Percentiles rank a stretch among this genome's conserved stretches.
Conservation (phyloP, 2,329 filamentous ascomycete genomes). For the Sarocladium kiliense region DNA sequence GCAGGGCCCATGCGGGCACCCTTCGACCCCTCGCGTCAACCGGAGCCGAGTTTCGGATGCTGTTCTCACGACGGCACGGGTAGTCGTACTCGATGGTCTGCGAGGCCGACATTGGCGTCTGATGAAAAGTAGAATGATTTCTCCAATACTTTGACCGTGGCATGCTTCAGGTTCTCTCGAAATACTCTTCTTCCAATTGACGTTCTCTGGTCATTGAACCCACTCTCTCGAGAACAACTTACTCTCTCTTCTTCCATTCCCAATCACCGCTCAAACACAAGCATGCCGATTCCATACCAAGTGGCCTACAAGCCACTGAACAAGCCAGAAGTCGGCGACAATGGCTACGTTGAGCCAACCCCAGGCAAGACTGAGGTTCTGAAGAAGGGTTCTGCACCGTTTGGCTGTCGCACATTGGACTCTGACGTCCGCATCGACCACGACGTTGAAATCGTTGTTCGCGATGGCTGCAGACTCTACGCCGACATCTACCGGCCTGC, state of each 20-base stretch:
- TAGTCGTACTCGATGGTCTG: background rate
- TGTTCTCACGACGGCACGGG: background rate
- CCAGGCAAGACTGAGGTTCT: background rate
- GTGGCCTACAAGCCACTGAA: conserved; percentile 2
- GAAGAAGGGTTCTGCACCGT: background rate
- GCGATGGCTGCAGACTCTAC: background rate
- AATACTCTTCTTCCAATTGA: no score
- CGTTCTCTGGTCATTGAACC: background rate
- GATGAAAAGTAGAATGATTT: background rate
- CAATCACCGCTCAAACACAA: background rate
- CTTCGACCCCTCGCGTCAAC: no score
- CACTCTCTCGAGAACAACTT: no score
- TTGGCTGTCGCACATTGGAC: background rate
- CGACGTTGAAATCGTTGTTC: background rate
- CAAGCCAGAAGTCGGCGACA: background rate
- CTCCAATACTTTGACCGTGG: background rate
- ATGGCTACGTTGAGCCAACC: background rate
- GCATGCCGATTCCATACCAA: background rate
- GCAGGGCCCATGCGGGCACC: no score
- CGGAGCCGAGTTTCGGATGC: background rate
- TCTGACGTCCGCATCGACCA: background rate
- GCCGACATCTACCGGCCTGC: background rate
- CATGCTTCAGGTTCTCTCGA: background rate
- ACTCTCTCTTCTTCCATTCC: background rate
- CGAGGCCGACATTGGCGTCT: background rate